Conservation (phyloP, 2,329 filamentous ascomycete species). For the Nemania diffusa region DNA sequence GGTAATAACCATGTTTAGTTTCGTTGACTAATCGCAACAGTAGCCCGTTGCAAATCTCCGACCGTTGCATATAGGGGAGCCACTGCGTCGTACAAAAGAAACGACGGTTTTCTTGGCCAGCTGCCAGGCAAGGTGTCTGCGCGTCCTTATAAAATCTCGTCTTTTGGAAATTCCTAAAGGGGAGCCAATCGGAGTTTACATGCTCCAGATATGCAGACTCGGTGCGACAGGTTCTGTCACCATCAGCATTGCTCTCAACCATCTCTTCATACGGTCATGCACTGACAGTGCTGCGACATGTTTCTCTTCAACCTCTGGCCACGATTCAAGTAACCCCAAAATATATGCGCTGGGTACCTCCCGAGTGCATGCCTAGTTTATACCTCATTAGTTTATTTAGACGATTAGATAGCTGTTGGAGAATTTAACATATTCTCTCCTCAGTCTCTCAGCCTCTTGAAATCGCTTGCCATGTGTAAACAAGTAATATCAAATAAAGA, state of each 20-base stretch:
- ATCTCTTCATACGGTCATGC: background rate
- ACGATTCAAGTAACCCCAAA: no score
- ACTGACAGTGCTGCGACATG: slow-evolving; percentile 16
- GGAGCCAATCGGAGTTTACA: background rate
- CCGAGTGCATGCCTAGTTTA: no score
- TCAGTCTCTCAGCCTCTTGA: background rate
- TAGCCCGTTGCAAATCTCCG: slow-evolving; percentile 8
- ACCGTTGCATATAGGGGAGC: background rate
- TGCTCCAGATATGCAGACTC: no score
- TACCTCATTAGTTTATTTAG: no score
- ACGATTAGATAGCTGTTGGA: no score
- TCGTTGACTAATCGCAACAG: slow-evolving; percentile 5
- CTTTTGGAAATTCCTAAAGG: background rate
- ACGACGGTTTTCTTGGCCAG: slow-evolving; percentile 4
- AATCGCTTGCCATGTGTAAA: background rate
- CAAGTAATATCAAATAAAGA: background rate
- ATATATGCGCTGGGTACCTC: no score
- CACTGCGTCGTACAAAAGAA: slow-evolving; percentile 16
- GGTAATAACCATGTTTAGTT: background rate
- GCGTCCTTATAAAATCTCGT: background rate
- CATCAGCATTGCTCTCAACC: background rate
- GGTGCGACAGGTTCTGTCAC: no score
- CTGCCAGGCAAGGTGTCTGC: slow-evolving; percentile 3
- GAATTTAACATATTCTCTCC: no score
- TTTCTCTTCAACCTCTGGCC: background rate